Evolutionary conservation across 1,284 basidiomycete genomes (phyloP).

Genomic region (Malassezia yamatoensis): DNA sequence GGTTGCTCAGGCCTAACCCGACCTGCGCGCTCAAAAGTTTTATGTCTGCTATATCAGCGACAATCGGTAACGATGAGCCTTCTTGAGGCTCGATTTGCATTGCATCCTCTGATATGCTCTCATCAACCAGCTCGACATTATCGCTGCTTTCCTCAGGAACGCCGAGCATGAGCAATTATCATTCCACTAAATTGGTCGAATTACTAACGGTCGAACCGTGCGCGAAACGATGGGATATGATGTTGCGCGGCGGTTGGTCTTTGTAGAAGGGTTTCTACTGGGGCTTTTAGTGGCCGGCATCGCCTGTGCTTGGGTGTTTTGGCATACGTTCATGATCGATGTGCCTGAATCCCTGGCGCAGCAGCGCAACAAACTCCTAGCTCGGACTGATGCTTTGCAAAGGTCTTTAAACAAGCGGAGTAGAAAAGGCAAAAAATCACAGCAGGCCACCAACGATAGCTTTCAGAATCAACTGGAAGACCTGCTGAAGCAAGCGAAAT

Average conservation of each 20-base stretch:
- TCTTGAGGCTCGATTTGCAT: no score
- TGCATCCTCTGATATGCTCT: no score
- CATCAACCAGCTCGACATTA: no score
- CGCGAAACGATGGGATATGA: neutral
- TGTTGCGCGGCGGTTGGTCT: constrained; percentile 27
- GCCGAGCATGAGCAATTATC: no score
- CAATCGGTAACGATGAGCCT: no score
- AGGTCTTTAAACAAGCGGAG: constrained; percentile 9
- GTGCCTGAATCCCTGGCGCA: constrained; percentile 25
- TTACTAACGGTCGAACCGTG: neutral
- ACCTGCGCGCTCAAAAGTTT: neutral
- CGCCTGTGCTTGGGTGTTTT: constrained; percentile 41
- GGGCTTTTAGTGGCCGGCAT: constrained; percentile 52
- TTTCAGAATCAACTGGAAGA: constrained; percentile 42
- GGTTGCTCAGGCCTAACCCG: neutral
- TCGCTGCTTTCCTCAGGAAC: no score
- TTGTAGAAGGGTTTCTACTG: constrained; percentile 54
- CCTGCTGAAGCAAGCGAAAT: constrained; percentile 51
- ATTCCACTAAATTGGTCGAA: no score
- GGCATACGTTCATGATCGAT: constrained; percentile 55
- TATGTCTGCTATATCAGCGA: no score
- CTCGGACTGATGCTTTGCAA: constrained; percentile 7
- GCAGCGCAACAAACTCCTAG: constrained; percentile 17
- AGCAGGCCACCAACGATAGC: constrained; percentile 41
- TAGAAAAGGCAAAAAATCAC: neutral